A percentile compares a stretch with the other conserved stretches of the same genome.
These are phyloP conservation scores for Sideroxylon spinosum DNA, from an alignment of 179 eudicot species.

Conservation along the genomic window DNA sequence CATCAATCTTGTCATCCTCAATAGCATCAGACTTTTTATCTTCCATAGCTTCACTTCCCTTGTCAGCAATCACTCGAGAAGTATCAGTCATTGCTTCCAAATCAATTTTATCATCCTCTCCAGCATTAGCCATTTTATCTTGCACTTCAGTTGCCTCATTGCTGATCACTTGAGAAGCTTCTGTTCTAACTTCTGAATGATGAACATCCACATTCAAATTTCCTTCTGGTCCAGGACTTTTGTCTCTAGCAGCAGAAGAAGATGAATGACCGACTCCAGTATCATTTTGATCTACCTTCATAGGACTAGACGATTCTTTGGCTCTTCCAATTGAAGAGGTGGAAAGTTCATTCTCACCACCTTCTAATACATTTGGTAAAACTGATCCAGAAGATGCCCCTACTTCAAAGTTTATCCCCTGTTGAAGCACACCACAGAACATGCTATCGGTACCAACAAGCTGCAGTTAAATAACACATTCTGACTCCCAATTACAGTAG, in stretches of 20 bases:
- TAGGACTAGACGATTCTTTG: constrained; percentile 17
- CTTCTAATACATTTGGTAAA: constrained; percentile 9
- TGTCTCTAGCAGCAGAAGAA: not conserved
- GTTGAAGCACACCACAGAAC: constrained; percentile 13
- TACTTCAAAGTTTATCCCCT: constrained; percentile 16
- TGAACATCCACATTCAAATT: constrained; percentile 5
- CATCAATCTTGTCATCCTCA: constrained; percentile 21
- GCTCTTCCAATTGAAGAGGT: constrained; percentile 17
- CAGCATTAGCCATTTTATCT: constrained; percentile 17
- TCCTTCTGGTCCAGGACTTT: constrained; percentile 6
- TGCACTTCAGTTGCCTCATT: constrained; percentile 11
- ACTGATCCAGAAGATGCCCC: constrained; percentile 13
- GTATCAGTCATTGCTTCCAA: constrained; percentile 10
- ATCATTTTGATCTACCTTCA: constrained; percentile 12
- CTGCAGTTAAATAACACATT: not conserved
- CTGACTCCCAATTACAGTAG: not conserved
- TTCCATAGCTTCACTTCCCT: constrained; percentile 14
- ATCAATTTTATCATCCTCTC: constrained; percentile 23
- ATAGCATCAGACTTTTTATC: constrained; percentile 17
- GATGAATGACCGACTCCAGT: not conserved
- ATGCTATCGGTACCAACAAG: not conserved
- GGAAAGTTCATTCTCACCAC: constrained; percentile 18
- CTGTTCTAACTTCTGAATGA: constrained; percentile 3
- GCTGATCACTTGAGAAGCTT: constrained; percentile 13
- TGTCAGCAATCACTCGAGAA: constrained; percentile 15